A percentile compares a stretch with the other conserved stretches of the same genome.
Conservation (phyloP, 2,329 filamentous ascomycete species). For the Diaporthe amygdali region DNA sequence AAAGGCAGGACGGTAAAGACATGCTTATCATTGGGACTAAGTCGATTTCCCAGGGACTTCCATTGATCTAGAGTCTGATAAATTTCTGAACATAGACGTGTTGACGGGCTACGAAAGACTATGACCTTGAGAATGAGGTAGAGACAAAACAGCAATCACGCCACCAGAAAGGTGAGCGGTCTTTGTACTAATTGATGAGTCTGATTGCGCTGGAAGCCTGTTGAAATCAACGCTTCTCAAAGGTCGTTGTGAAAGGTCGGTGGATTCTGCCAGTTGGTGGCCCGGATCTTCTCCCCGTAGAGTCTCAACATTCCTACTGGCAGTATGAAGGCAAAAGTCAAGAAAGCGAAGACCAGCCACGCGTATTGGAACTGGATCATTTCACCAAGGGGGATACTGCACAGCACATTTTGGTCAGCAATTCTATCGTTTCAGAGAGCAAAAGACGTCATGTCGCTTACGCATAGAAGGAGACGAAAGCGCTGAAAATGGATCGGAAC, state of each 20-base stretch:
- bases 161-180: no score
- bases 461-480: constrained; percentile 39
- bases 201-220: no score
- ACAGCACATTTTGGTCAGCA: neutral
- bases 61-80: no score
- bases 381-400: constrained; percentile 32
- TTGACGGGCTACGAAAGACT: no score
- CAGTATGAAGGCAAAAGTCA: constrained; percentile 32
- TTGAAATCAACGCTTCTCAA: no score
- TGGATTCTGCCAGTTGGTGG: constrained; percentile 28
- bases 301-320: constrained; percentile 31
- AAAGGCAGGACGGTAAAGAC: no score
- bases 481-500: constrained; percentile 38
- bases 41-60: no score
- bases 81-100: no score
- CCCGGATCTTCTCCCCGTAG: constrained; percentile 30
- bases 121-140: no score
- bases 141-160: no score
- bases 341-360: constrained; percentile 35
- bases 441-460: neutral
- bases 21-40: no score
- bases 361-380: constrained; percentile 35
- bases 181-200: no score
- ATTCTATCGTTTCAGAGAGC: neutral
- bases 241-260: constrained; percentile 28